Percentiles rank a stretch among this genome's conserved stretches.
Evolutionary conservation across 2,329 filamentous ascomycete genomes (phyloP).

Genomic region (Leptographium flavum): DNA sequence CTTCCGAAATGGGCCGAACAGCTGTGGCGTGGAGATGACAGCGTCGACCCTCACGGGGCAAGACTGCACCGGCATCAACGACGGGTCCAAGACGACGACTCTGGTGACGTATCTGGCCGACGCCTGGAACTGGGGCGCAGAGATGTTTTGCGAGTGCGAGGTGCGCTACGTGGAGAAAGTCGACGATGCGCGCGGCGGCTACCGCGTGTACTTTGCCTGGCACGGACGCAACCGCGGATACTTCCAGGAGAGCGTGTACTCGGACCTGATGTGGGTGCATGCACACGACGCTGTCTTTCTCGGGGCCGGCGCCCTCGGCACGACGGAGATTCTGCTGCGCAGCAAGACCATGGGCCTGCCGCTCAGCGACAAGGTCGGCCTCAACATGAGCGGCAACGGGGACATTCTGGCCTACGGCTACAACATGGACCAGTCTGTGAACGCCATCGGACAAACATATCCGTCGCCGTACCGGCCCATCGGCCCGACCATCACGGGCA

Average conservation of each 20-base stretch:
- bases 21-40: slow-evolving; percentile 49
- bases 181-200: slow-evolving; percentile 32
- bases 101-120: slow-evolving; percentile 54
- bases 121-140: slow-evolving; percentile 58
- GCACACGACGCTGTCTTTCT: slow-evolving; percentile 52
- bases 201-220: slow-evolving; percentile 51
- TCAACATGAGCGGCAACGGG: slow-evolving; percentile 51
- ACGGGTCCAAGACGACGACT: slow-evolving; percentile 53
- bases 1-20: slow-evolving; percentile 46
- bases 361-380: slow-evolving; percentile 42
- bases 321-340: slow-evolving; percentile 50
- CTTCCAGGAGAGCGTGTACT: slow-evolving; percentile 39
- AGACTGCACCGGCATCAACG: slow-evolving; percentile 50
- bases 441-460: slow-evolving; percentile 37
- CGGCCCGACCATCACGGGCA: slow-evolving; percentile 47
- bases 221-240: slow-evolving; percentile 41
- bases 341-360: slow-evolving; percentile 43
- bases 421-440: slow-evolving; percentile 41
- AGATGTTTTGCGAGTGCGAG: slow-evolving; percentile 57
- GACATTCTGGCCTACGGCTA: slow-evolving; percentile 53
- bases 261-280: slow-evolving; percentile 52
- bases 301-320: slow-evolving; percentile 49
- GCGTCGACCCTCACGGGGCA: slow-evolving; percentile 45
- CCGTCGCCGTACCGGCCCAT: slow-evolving; percentile 36
- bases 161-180: slow-evolving; percentile 47